Evolutionary conservation across 192 early-diverging fungal species (phyloP), one percentile per base, ranked within the genome.

Genomic region (Haplosporangium gracile): DNA sequence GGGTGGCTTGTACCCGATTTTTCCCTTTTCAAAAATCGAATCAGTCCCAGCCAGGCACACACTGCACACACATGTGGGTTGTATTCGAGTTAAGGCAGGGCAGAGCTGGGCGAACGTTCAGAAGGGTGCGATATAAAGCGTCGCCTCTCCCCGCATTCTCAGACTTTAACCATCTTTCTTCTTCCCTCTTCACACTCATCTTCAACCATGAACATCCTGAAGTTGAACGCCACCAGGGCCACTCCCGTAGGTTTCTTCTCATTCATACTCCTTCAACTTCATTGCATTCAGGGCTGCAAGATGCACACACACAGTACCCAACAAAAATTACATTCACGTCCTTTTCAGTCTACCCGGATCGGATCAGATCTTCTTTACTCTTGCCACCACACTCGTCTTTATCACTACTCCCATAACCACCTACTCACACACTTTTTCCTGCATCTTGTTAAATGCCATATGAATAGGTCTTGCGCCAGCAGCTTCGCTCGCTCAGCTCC

Each of bases 171-270:
- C 70, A 47, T 80, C 43, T 42, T 71, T 36, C 68, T 53, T 73
- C 53, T 73, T 51, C 42, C 32, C 49, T 65, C 42, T 51, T 68
- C 29, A 24, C 69, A 38, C 60, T 55, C 42, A 45, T 24, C 57
- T 20, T 29, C 32, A 74, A 43, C 69, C 83, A 85, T 85, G 83
- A 85, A 85, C 83, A 85, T 85, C 70, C 40, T 85, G 72, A 85
- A 85, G 83, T 63, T 86, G 84, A 86, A 86, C 76, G 84, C 84
- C 84, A 65, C 68, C 75, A 86, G 77, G 84, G 84, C 79, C 8
- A 55, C 84, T 74, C 84, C 84, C 32, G 84, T 86, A 68, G 74
- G 79, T 76, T n/a, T 24, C 70, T 72, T 20, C 32, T 45, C 39
- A 57, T 60, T 47, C 38, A 32, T 15, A 15, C 2, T 8, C 24